A percentile compares a stretch with the other conserved stretches of the same genome.
Evolutionary conservation across 2,329 filamentous ascomycete species (phyloP).

Genomic region (Massarina eburnea): DNA sequence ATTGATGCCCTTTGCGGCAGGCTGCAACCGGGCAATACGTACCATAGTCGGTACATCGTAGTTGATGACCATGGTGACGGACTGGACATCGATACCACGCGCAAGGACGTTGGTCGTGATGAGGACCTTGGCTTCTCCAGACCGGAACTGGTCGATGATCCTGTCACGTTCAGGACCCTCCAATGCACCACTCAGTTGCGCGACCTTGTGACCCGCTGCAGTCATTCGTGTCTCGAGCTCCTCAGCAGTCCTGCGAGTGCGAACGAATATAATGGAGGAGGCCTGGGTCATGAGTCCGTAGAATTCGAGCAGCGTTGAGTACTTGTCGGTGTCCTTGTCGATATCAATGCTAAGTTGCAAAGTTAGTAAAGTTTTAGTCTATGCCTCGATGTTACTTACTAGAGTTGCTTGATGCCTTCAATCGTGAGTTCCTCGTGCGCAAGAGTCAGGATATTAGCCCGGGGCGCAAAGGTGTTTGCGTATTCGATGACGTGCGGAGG

Average conservation of each 20-base stretch:
- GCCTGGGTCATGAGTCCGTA: constrained; percentile 96
- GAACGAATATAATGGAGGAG: constrained; percentile 97
- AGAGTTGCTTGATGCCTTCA: constrained; percentile 83
- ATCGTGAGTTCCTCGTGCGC: constrained; percentile 91
- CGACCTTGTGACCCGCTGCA: constrained; percentile 87
- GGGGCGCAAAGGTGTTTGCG: constrained; percentile 80
- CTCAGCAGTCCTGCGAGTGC: constrained; percentile 80
- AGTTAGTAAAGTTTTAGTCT: too few species aligned
- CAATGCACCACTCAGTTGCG: constrained; percentile 83
- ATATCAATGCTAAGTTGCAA: constrained; percentile 99
- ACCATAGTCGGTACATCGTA: too few species aligned
- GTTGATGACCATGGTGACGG: constrained; percentile 97
- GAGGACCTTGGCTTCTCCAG: constrained; percentile 86
- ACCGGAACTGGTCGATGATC: constrained; percentile 84
- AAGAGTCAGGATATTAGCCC: constrained; percentile 83
- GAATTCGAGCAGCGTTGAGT: constrained; percentile 83
- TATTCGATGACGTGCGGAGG: constrained; percentile 84
- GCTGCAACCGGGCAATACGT: too few species aligned
- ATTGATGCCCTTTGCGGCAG: too few species aligned
- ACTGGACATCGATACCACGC: constrained; percentile 89
- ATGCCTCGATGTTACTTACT: too few species aligned
- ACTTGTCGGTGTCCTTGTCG: constrained; percentile 78
- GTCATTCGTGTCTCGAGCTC: constrained; percentile 86
- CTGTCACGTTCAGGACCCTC: constrained; percentile 81
- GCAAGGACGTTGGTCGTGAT: constrained; percentile 97